Percentiles rank a stretch among this genome's conserved stretches.
Evolutionary conservation across 1,284 basidiomycete species (phyloP).

Genomic region (Sporisorium reilianum): DNA sequence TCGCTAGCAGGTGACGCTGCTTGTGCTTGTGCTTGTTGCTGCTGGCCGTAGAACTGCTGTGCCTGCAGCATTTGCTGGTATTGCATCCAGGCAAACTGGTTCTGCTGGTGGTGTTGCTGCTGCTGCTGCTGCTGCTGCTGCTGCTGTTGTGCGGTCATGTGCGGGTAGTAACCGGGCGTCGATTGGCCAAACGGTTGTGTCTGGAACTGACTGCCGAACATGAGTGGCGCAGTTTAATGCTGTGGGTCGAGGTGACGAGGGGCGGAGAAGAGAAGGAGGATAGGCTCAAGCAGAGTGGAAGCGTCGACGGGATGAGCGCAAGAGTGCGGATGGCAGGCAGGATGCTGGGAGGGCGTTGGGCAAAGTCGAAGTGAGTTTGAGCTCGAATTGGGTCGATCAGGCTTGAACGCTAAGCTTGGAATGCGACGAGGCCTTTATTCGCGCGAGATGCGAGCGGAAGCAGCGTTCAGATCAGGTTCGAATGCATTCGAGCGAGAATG

Average conservation of each 20-base stretch:
- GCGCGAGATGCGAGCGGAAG: conserved; percentile 2
- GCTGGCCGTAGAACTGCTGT: conserved; percentile 47
- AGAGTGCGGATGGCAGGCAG: background rate
- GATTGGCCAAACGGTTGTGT: conserved; percentile 55
- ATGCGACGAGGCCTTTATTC: background rate
- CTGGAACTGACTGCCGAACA: conserved; percentile 54
- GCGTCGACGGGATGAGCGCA: background rate
- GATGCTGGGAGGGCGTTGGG: conserved; percentile 1
- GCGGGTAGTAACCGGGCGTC: conserved; percentile 54
- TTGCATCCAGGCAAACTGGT: conserved; percentile 59
- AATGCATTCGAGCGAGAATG: conserved; percentile 4
- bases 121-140: conserved; percentile 36
- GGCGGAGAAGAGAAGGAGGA: background rate
- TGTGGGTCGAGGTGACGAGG: background rate
- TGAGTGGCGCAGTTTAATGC: conserved; percentile 13
- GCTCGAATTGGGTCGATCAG: conserved; percentile 4
- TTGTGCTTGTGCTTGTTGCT: conserved; percentile 20
- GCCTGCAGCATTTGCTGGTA: conserved; percentile 64
- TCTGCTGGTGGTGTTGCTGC: conserved; percentile 44
- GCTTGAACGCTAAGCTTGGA: background rate
- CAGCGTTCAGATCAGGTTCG: background rate
- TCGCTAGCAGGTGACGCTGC: conserved; percentile 30
- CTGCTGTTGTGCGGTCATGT: conserved; percentile 39
- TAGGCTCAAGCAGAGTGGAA: conserved; percentile 1
- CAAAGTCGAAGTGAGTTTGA: conserved; percentile 8